phyloP scores from a whole-genome alignment of 23 red algal genomes.

The Gracilaria gracilis region DNA sequence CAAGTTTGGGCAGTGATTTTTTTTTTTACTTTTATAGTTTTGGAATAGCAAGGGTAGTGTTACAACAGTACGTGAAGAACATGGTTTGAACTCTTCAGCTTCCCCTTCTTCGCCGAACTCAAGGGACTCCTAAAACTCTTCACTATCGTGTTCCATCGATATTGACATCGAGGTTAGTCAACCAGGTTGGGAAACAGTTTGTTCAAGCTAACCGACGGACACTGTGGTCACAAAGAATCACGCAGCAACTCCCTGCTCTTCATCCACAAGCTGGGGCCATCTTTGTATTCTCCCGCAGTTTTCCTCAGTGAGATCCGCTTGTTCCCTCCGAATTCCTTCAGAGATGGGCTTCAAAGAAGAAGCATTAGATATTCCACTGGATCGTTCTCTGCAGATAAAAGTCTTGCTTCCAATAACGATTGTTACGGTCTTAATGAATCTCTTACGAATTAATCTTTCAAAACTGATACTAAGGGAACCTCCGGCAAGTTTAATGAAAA shows the following conservation, averaged over 20 bases:
- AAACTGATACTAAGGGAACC: slow-evolving; percentile 40
- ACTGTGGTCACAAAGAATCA: neutral
- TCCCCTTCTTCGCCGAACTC: too few relatives aligned
- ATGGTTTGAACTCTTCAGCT: too few relatives aligned
- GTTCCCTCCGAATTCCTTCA: neutral
- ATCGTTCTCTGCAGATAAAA: slow-evolving; percentile 53
- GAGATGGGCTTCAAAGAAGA: neutral
- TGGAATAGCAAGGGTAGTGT: too few relatives aligned
- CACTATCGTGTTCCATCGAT: too few relatives aligned
- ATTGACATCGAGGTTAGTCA: neutral
- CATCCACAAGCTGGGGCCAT: neutral
- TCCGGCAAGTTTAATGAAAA: slow-evolving; percentile 33
- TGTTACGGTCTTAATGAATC: slow-evolving; percentile 60
- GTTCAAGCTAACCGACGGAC: neutral
- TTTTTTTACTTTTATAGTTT: too few relatives aligned
- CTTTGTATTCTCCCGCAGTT: neutral
- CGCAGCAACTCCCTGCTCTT: neutral
- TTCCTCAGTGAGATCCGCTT: neutral
- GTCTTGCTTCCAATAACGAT: slow-evolving; percentile 75
- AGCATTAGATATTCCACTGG: slow-evolving; percentile 44
- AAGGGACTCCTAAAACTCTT: too few relatives aligned
- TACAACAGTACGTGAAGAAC: too few relatives aligned
- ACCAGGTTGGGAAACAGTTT: neutral
- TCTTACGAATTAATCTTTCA: slow-evolving; percentile 43
- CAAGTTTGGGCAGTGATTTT: too few relatives aligned